Conservation (phyloP, 139 green algal species). For the Tetraselmis chui region DNA sequence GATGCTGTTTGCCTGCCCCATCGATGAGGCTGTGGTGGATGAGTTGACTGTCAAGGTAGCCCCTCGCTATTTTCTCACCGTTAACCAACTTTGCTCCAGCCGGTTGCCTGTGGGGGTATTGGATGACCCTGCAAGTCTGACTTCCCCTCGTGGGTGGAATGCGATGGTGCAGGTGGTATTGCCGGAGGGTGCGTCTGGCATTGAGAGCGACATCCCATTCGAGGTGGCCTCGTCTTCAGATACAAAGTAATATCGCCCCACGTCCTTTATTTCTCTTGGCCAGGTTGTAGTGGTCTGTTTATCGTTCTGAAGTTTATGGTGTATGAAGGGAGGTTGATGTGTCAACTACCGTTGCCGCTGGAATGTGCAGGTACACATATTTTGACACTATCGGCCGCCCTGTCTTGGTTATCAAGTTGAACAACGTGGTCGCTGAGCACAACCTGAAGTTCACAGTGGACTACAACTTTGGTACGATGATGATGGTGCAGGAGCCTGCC, state of each 20-base stretch:
- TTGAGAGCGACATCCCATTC: conserved; percentile 36
- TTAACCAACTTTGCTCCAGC: background rate
- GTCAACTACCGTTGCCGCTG: too few relatives aligned
- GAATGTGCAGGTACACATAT: conserved; percentile 69
- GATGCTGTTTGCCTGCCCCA: conserved; percentile 30
- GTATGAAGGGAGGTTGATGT: too few relatives aligned
- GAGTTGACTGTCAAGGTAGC: conserved; percentile 37
- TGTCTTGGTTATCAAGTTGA: conserved; percentile 66
- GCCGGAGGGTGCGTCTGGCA: conserved; percentile 60
- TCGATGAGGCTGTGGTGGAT: conserved; percentile 35
- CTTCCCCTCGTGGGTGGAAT: too few relatives aligned
- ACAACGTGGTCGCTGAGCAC: conserved; percentile 52
- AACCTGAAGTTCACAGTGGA: conserved; percentile 27
- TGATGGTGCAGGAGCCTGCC: background rate
- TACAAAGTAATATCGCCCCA: conserved; percentile 37
- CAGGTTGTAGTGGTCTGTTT: too few relatives aligned
- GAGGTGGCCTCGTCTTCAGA: conserved; percentile 35
- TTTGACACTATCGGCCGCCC: conserved; percentile 73
- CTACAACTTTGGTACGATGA: background rate
- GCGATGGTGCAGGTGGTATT: conserved; percentile 63
- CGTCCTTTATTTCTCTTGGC: too few relatives aligned
- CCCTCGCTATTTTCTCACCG: background rate
- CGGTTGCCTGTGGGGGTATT: background rate
- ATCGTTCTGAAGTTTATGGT: too few relatives aligned
- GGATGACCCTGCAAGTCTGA: too few relatives aligned